Evolutionary conservation across 108 stramenopile genomes (phyloP).

Genomic region (Asterionellopsis glacialis): DNA sequence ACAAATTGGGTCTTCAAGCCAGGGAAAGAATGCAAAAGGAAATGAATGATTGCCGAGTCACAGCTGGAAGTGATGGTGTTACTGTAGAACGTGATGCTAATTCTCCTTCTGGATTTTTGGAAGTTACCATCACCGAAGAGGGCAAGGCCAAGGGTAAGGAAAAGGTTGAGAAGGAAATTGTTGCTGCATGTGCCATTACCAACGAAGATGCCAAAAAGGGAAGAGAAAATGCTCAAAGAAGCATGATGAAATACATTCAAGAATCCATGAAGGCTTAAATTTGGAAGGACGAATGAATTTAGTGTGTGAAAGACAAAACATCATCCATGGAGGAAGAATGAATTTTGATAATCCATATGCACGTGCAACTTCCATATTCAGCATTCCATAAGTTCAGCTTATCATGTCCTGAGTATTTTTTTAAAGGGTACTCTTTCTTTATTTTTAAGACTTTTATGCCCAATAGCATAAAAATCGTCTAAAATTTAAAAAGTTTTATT

Average conservation of each 20-base stretch:
- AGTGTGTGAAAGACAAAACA: too few species aligned
- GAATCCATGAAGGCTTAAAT: constrained; percentile 44
- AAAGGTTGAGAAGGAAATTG: constrained; percentile 46
- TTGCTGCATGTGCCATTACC: constrained; percentile 47
- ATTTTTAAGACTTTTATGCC: too few species aligned
- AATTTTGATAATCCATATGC: too few species aligned
- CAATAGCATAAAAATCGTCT: too few species aligned
- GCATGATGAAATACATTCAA: constrained; percentile 76
- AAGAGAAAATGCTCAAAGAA: constrained; percentile 66
- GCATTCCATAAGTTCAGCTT: too few species aligned
- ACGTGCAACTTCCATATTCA: too few species aligned
- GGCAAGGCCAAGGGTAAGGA: constrained; percentile 73
- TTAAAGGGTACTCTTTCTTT: too few species aligned
- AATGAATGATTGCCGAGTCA: constrained; percentile 46
- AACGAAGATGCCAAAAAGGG: constrained; percentile 44
- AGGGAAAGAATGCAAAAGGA: constrained; percentile 40
- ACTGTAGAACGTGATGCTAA: constrained; percentile 66
- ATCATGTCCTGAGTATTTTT: too few species aligned
- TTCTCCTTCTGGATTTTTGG: constrained; percentile 65
- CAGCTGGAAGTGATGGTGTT: constrained; percentile 54
- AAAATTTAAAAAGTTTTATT: too few species aligned
- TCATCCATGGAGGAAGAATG: too few species aligned
- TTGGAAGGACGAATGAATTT: too few species aligned
- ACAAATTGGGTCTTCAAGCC: constrained; percentile 71
- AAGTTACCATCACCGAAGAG: constrained; percentile 63